Evolutionary conservation across 257 asterid species (phyloP).

Genomic region (Coffea canephora): DNA sequence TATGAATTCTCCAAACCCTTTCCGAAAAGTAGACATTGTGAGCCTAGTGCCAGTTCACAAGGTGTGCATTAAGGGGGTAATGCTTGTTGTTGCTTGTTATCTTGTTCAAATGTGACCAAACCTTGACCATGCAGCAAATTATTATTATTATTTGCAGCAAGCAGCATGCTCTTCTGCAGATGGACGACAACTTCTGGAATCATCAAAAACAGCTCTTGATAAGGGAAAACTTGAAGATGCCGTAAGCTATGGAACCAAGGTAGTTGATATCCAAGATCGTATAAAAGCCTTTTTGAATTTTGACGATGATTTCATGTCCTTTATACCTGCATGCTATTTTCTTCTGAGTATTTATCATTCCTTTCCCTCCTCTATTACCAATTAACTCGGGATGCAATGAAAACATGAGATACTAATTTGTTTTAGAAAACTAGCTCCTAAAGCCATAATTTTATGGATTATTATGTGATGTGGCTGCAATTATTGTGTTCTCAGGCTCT

Average conservation of each 20-base stretch:
- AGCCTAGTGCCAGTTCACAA: conserved; percentile 91
- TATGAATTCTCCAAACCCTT: conserved; percentile 70
- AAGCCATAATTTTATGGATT: background rate
- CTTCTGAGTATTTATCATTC: background rate
- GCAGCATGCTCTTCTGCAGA: conserved; percentile 98
- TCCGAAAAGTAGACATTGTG: conserved; percentile 68
- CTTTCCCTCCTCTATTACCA: background rate
- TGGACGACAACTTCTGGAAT: conserved; percentile 91
- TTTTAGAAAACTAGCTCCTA: background rate
- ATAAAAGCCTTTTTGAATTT: background rate
- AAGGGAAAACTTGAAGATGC: conserved; percentile 97
- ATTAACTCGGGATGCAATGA: background rate
- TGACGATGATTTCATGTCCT: background rate
- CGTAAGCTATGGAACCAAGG: conserved; percentile 92
- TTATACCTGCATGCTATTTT: background rate
- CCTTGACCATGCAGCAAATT: conserved; percentile 12
- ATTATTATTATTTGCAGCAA: conserved; percentile 52
- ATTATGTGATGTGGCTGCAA: background rate
- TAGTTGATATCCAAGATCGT: conserved; percentile 25
- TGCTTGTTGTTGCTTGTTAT: conserved; percentile 8
- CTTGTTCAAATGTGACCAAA: conserved; percentile 12
- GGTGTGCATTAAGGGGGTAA: conserved; percentile 39
- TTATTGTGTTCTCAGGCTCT: conserved; percentile 56
- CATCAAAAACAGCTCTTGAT: conserved; percentile 88
- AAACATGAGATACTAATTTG: background rate